Percentiles rank a stretch among this genome's conserved stretches.
phyloP scores from a whole-genome alignment of 2,329 filamentous ascomycete species.

The Orbilia brochopaga region DNA sequence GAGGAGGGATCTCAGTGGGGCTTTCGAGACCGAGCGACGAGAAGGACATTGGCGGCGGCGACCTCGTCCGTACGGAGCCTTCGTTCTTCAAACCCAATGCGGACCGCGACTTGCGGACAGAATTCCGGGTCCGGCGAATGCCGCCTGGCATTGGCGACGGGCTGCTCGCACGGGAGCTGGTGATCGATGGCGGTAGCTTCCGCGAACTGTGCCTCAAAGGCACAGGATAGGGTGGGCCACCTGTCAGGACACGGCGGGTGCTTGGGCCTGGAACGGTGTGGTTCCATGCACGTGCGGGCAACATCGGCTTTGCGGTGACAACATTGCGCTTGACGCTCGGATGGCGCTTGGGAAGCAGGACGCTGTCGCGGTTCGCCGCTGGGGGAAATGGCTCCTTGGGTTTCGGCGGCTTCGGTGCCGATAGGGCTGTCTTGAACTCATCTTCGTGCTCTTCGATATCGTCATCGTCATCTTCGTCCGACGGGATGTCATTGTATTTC shows the following conservation, averaged over 20 bases:
- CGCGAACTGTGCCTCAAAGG: constrained; percentile 87
- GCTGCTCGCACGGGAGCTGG: constrained; percentile 64
- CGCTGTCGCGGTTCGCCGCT: constrained; percentile 30
- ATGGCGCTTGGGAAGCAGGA: constrained; percentile 54
- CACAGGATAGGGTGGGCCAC: constrained; percentile 82
- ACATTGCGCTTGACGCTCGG: constrained; percentile 59
- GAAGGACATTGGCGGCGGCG: constrained; percentile 70
- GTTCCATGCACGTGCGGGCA: constrained; percentile 36
- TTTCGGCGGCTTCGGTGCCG: constrained; percentile 65
- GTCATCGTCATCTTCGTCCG: constrained; percentile 71
- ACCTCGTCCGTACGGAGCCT: constrained; percentile 64
- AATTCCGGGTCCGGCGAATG: constrained; percentile 47
- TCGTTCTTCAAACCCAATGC: constrained; percentile 70
- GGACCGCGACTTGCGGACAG: constrained; percentile 82
- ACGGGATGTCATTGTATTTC: constrained; percentile 56
- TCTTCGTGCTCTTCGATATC: constrained; percentile 70
- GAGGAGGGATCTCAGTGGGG: constrained; percentile 69
- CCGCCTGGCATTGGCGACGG: constrained; percentile 61
- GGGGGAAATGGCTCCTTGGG: constrained; percentile 32
- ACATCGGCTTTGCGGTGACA: constrained; percentile 56
- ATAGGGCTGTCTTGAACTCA: constrained; percentile 71
- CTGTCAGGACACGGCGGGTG: constrained; percentile 53
- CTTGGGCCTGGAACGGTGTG: constrained; percentile 44
- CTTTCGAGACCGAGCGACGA: constrained; percentile 73
- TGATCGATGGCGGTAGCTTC: constrained; percentile 73